These are phyloP conservation scores for Arabidopsis lyrata DNA, from an alignment of 441 rosid species.

Conservation along the genomic window DNA sequence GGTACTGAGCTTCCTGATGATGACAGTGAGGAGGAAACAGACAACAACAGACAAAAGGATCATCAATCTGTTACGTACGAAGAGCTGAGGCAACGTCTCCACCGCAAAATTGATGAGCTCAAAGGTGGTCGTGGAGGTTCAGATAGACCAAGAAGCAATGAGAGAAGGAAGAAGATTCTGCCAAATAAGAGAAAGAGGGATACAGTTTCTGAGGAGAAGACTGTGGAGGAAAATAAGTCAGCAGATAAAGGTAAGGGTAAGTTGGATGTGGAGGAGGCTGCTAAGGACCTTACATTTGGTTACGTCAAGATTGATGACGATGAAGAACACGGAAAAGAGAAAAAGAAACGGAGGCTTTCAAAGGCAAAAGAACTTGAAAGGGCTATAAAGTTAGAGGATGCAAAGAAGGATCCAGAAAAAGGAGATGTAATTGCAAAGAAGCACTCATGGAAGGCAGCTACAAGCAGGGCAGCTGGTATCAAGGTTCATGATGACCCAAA, in stretches of 20 bases:
- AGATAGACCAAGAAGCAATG: constrained; percentile 47
- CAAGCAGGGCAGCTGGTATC: constrained; percentile 75
- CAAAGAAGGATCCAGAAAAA: constrained; percentile 57
- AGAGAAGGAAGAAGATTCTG: constrained; percentile 42
- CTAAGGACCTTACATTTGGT: constrained; percentile 70
- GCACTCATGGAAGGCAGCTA: constrained; percentile 75
- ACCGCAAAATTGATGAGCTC: constrained; percentile 68
- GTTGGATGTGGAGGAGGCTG: constrained; percentile 68
- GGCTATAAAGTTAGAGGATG: constrained; percentile 42
- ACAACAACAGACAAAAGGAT: constrained; percentile 48
- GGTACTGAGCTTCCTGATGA: constrained; percentile 38
- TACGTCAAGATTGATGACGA: constrained; percentile 73
- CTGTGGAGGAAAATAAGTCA: constrained; percentile 55
- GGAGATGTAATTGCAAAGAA: constrained; percentile 62
- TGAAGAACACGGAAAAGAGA: constrained; percentile 43
- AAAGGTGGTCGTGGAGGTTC: constrained; percentile 61
- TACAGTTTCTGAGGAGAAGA: constrained; percentile 47
- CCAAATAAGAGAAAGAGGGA: constrained; percentile 51
- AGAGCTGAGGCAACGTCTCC: constrained; percentile 71
- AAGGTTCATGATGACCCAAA: constrained; percentile 85
- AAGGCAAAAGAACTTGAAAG: constrained; percentile 40
- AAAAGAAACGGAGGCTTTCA: constrained; percentile 43
- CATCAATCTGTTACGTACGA: constrained; percentile 64
- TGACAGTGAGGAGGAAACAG: constrained; percentile 42
- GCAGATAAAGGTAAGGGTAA: constrained; percentile 59